These are phyloP conservation scores for Atractiella rhizophila DNA, from an alignment of 768 basidiomycete genomes.

Conservation along the genomic window DNA sequence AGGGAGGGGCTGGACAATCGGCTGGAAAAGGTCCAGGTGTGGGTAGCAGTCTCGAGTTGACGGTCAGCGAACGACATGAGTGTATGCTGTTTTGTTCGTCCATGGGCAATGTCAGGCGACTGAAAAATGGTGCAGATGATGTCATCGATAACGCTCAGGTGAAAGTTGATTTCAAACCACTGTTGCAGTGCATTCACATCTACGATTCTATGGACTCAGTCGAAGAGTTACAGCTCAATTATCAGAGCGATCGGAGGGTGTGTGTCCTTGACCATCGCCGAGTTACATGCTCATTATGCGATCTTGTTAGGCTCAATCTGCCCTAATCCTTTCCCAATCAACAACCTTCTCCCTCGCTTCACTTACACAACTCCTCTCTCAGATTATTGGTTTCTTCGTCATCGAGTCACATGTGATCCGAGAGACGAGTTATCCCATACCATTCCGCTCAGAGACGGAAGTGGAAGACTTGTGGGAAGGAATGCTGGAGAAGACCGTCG, in stretches of 20 bases:
- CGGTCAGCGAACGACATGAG: constrained; percentile 79
- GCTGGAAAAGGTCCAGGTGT: constrained; percentile 22
- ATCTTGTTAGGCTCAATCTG: constrained; percentile 60
- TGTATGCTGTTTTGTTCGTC: constrained; percentile 31
- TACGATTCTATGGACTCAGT: constrained; percentile 75
- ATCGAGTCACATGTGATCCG: constrained; percentile 77
- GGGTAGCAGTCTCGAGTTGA: too few species aligned
- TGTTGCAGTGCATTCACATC: constrained; percentile 92
- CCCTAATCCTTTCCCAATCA: constrained; percentile 48
- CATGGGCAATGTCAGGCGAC: too few species aligned
- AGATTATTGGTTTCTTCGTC: constrained; percentile 93
- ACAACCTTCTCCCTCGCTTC: constrained; percentile 22
- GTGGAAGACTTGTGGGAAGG: constrained; percentile 90
- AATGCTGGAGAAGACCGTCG: constrained; percentile 45
- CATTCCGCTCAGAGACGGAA: constrained; percentile 66
- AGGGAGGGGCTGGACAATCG: constrained; percentile 36
- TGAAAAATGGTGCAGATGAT: not conserved
- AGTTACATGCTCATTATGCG: not conserved
- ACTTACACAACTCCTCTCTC: constrained; percentile 55
- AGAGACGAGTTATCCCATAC: constrained; percentile 36
- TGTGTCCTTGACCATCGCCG: not conserved
- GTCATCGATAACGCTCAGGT: constrained; percentile 27
- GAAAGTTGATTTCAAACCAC: constrained; percentile 71
- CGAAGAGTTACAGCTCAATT: constrained; percentile 65
- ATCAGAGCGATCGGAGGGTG: constrained; percentile 91